phyloP scores from a whole-genome alignment of 495 filamentous ascomycete species.

The Umbilicaria muhlenbergii region DNA sequence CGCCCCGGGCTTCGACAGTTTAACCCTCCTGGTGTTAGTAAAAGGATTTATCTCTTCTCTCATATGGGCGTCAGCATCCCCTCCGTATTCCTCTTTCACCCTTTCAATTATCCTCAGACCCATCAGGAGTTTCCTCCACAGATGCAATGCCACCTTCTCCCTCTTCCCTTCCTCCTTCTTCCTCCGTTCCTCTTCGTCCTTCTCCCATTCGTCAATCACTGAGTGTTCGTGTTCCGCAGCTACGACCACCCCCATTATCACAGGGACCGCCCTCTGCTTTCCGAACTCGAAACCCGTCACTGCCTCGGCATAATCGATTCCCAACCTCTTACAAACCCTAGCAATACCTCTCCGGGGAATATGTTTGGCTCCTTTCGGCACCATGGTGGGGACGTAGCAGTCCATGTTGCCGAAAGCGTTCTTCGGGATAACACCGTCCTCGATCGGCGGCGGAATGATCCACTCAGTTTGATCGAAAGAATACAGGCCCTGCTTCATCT shows the following conservation, averaged over 20 bases:
- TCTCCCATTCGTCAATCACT: slow-evolving; percentile 67
- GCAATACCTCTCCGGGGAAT: slow-evolving; percentile 62
- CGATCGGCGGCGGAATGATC: slow-evolving; percentile 75
- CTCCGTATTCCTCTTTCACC: slow-evolving; percentile 64
- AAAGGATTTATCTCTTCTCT: slow-evolving; percentile 32
- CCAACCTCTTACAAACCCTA: slow-evolving; percentile 66
- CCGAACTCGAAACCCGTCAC: slow-evolving; percentile 96
- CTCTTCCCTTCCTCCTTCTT: slow-evolving; percentile 72
- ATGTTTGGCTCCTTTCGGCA: slow-evolving; percentile 71
- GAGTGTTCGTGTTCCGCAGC: slow-evolving; percentile 60
- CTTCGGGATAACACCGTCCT: slow-evolving; percentile 76
- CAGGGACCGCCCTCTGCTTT: slow-evolving; percentile 78
- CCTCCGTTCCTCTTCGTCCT: slow-evolving; percentile 62
- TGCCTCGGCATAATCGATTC: slow-evolving; percentile 84
- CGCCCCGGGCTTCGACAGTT: slow-evolving; percentile 2
- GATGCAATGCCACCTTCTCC: slow-evolving; percentile 52
- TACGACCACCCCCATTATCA: slow-evolving; percentile 80
- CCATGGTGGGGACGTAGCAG: slow-evolving; percentile 85
- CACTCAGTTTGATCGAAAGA: slow-evolving; percentile 76
- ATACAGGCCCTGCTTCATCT: slow-evolving; percentile 76
- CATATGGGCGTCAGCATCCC: slow-evolving; percentile 19
- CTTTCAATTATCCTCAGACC: slow-evolving; percentile 69
- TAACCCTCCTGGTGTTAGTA: slow-evolving; percentile 14
- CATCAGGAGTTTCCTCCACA: slow-evolving; percentile 79
- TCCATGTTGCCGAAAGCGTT: slow-evolving; percentile 97